These are phyloP conservation scores for Elaeis oleifera DNA, from an alignment of 202 grass and related monocot species.

Conservation along the genomic window DNA sequence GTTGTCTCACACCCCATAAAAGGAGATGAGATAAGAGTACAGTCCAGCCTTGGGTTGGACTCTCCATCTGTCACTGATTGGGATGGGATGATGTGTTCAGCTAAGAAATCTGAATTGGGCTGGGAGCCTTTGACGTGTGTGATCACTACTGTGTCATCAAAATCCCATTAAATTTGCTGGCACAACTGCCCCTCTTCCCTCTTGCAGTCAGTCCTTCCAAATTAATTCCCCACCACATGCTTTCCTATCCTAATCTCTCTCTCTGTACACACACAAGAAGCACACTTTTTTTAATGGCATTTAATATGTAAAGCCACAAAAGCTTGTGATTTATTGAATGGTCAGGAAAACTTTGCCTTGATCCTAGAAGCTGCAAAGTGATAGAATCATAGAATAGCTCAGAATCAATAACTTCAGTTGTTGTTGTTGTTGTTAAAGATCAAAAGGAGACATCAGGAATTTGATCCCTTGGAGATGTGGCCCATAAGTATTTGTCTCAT, in stretches of 20 bases:
- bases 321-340: conserved; percentile 24
- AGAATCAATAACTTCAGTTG: background rate
- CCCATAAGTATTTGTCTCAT: too few relatives aligned
- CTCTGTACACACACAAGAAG: conserved; percentile 1
- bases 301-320: conserved; percentile 24
- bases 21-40: background rate
- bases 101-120: conserved; percentile 5
- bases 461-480: too few relatives aligned
- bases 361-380: background rate
- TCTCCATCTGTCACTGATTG: conserved; percentile 5
- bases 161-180: conserved; percentile 14
- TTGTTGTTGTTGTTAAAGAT: too few relatives aligned
- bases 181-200: conserved; percentile 2
- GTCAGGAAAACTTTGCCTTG: conserved; percentile 2
- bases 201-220: background rate
- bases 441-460: too few relatives aligned
- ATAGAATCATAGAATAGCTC: background rate
- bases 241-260: conserved; percentile 7
- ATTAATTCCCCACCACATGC: conserved; percentile 26
- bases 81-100: conserved; percentile 4
- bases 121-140: conserved; percentile 8
- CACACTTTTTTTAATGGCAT: conserved; percentile 17
- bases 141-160: background rate
- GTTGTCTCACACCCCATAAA: background rate
- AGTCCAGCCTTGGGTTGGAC: background rate